phyloP scores from a whole-genome alignment of 805 yeast genomes.

The Saccharomyces paradoxus region DNA sequence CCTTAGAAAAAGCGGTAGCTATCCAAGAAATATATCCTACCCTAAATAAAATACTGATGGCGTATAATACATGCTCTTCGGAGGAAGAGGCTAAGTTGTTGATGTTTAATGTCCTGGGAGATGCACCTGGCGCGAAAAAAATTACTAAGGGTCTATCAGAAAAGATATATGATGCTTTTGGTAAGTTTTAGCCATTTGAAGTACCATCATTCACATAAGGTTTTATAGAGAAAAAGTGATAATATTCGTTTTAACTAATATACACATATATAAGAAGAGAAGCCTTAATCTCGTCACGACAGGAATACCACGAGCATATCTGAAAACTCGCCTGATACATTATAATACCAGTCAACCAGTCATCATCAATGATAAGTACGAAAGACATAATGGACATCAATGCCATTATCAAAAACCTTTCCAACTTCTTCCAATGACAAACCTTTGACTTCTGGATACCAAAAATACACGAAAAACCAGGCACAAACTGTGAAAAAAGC shows the following conservation, averaged over 20 bases:
- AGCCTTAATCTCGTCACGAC: not conserved
- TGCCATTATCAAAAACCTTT: conserved; percentile 34
- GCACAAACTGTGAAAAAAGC: conserved; percentile 28
- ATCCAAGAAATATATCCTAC: conserved; percentile 69
- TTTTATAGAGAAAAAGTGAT: not conserved
- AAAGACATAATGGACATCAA: conserved; percentile 32
- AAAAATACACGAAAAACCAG: conserved; percentile 35
- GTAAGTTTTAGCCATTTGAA: conserved; percentile 1
- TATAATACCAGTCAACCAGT: not conserved
- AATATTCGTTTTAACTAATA: not conserved
- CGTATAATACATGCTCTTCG: conserved; percentile 22
- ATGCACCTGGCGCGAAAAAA: conserved; percentile 29
- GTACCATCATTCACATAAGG: not conserved
- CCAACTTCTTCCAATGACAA: conserved; percentile 37
- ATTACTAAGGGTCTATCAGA: conserved; percentile 29
- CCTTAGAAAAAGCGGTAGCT: conserved; percentile 75
- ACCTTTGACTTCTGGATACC: conserved; percentile 41
- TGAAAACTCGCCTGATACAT: not conserved
- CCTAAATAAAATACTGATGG: conserved; percentile 43
- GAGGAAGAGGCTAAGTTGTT: conserved; percentile 22
- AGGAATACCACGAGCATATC: not conserved
- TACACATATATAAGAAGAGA: not conserved
- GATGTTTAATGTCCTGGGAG: conserved; percentile 21
- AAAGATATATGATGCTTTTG: conserved; percentile 23
- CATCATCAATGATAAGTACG: conserved; percentile 22